Evolutionary conservation across 805 yeast genomes (phyloP).

Genomic region (Ogataea paraovalis): DNA sequence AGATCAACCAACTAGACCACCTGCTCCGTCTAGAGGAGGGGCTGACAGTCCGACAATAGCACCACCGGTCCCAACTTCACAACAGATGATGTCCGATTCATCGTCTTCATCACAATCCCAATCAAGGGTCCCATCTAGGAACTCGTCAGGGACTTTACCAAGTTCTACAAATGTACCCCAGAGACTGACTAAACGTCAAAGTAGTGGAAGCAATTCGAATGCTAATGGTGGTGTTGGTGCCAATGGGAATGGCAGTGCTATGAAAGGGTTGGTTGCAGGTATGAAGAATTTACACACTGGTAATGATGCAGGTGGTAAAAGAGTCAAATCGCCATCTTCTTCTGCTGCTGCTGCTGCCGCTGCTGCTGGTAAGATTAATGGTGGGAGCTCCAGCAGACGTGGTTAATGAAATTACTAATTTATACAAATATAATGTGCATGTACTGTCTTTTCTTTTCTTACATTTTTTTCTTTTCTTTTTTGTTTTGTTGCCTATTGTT

Average conservation of each 20-base stretch:
- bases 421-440: not conserved
- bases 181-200: not conserved
- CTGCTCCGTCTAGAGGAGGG: not conserved
- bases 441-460: not conserved
- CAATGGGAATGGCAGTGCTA: not conserved
- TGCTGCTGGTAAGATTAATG: conserved; percentile 2
- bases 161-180: not conserved
- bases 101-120: conserved; percentile 3
- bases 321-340: conserved; percentile 17
- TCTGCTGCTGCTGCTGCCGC: conserved; percentile 23
- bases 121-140: conserved; percentile 1
- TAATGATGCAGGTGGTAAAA: conserved; percentile 1
- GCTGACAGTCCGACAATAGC: not conserved
- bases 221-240: not conserved
- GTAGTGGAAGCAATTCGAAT: not conserved
- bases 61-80: not conserved
- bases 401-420: not conserved
- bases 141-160: conserved; percentile 1
- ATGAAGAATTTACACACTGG: conserved; percentile 3
- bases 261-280: not conserved
- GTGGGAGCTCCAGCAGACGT: not conserved
- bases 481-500: not conserved
- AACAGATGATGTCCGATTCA: not conserved
- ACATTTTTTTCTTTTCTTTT: not conserved
- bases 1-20: conserved; percentile 2